Conservation (phyloP, 345 rosid genomes). For the Excoecaria agallocha region DNA sequence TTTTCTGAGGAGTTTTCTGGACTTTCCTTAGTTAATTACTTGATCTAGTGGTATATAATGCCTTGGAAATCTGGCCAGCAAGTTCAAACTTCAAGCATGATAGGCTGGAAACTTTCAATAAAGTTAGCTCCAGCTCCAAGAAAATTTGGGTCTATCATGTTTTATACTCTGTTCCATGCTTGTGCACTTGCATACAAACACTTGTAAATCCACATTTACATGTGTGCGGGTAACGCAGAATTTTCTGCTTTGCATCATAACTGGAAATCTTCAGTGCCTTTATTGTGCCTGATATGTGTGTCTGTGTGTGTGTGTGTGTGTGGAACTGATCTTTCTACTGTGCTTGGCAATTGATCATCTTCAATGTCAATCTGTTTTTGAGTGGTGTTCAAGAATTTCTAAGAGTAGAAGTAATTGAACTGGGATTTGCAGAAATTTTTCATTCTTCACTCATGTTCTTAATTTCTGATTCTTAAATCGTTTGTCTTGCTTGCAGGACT, state of each 20-base stretch:
- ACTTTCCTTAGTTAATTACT: not conserved
- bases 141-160: not conserved
- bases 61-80: not conserved
- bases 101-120: not conserved
- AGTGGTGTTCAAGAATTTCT: no score
- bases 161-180: not conserved
- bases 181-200: not conserved
- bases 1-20: not conserved
- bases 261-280: not conserved
- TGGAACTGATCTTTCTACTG: no score
- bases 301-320: no score
- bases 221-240: not conserved
- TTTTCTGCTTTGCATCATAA: not conserved
- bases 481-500: conserved; percentile 49
- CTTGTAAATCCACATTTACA: not conserved
- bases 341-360: not conserved
- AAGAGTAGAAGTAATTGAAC: not conserved
- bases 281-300: not conserved
- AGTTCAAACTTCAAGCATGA: no score
- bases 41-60: no score
- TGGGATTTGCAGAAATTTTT: not conserved
- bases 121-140: not conserved
- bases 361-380: no score
- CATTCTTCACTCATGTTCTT: not conserved
- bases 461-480: not conserved